These are phyloP conservation scores for Coemansia furcata DNA, from an alignment of 192 early-diverging fungal species.

Conservation along the genomic window DNA sequence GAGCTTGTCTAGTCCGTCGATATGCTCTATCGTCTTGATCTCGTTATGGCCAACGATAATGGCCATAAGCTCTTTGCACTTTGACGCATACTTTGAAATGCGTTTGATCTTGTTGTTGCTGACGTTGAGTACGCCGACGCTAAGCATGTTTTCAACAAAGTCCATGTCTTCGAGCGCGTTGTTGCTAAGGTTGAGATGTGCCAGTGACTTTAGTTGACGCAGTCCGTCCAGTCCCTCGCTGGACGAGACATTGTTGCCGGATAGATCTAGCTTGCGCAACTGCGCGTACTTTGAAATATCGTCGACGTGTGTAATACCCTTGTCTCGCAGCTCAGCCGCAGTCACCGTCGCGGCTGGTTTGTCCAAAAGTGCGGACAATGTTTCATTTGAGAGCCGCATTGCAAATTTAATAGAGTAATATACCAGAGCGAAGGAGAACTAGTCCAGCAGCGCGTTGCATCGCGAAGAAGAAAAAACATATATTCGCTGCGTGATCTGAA, in stretches of 20 bases:
- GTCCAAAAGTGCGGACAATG: constrained; percentile 13
- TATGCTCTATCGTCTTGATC: constrained; percentile 64
- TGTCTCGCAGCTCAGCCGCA: constrained; percentile 55
- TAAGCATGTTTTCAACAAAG: constrained; percentile 7
- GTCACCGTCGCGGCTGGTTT: constrained; percentile 41
- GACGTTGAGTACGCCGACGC: constrained; percentile 63
- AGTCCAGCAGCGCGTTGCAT: background rate
- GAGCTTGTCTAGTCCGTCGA: constrained; percentile 57
- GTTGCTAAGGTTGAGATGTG: constrained; percentile 68
- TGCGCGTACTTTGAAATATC: constrained; percentile 64
- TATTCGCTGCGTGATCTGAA: background rate
- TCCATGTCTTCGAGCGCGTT: constrained; percentile 54
- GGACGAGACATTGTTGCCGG: constrained; percentile 60
- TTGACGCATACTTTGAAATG: constrained; percentile 58
- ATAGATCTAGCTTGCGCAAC: constrained; percentile 59
- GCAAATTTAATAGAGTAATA: background rate
- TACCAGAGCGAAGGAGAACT: background rate
- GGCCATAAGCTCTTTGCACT: constrained; percentile 67
- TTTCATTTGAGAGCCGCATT: constrained; percentile 36
- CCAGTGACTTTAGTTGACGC: constrained; percentile 37
- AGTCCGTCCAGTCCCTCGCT: constrained; percentile 58
- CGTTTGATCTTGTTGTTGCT: constrained; percentile 64
- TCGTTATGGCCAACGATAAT: constrained; percentile 78
- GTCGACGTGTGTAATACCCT: constrained; percentile 64
- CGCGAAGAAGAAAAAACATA: background rate